Evolutionary conservation across 495 filamentous ascomycete genomes (phyloP), one percentile per base, ranked within the genome.

Genomic region (Venustampulla echinocandica): DNA sequence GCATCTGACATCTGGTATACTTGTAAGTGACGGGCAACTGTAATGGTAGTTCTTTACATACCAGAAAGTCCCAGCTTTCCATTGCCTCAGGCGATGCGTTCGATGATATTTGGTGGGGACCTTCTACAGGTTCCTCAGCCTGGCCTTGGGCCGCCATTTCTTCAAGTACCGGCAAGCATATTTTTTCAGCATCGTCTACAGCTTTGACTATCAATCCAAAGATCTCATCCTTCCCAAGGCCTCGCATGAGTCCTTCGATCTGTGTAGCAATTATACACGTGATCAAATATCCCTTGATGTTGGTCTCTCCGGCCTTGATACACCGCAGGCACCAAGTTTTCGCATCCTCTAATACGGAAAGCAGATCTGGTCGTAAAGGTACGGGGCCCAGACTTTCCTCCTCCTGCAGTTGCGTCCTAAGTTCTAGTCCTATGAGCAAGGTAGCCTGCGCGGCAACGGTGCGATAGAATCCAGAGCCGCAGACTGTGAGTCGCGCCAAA

Each of bases 211-310:
- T 49, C 7, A 58, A 20, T 4, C 44, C 37, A 2, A 58, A 36
- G 0, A 70, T 10, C 10, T 70, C 59, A 0, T 67, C 55, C 15
- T 61, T 62, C 1, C 37, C 30, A 1, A 69, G 2, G 10, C 70
- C 64, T 15, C 50, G 49, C 56, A 63, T 61, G 3, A 75, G 41
- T 9, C 56, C 70, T 3, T 74, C 58, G 0, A 78, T 55, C 38
- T 76, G 68, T 3, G 67, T 68, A 3, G 47, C 22, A 0, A 79
- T 40, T 4, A 74, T 44, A 2, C 49, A 46, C 0, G 59, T 50
- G 20, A 79, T 57, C 20, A 82, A 32, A 34, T 71, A 72, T 0
- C 69, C 73, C 47, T 80, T 81, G n/a, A 73, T 61, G 50, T 77
- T 80, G 0, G 70, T 76, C 56, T 79, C 71, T 2, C 77, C 77